Evolutionary conservation across 106 monocot species (phyloP).

Genomic region (Phalaenopsis aphrodite): DNA sequence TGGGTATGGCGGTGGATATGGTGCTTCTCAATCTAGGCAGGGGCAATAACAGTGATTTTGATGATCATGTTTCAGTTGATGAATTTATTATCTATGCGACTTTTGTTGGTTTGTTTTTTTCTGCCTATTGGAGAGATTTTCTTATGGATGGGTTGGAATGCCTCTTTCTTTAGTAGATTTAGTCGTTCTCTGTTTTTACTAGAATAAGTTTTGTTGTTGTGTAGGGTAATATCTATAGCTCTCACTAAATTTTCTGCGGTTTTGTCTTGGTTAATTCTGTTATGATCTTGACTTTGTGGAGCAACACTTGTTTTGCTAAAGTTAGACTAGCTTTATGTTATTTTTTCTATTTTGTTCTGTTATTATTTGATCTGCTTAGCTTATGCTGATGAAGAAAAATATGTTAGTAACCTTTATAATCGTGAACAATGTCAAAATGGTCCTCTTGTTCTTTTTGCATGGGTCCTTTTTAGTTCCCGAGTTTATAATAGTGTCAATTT

Average conservation of each 20-base stretch:
- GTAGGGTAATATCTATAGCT: conserved; percentile 8
- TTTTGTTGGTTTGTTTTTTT: not conserved
- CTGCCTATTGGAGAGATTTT: not conserved
- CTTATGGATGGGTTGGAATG: conserved; percentile 1
- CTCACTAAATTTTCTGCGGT: not conserved
- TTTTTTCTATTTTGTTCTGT: not conserved
- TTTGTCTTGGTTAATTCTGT: not conserved
- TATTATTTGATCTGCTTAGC: too few species aligned
- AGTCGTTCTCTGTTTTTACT: not conserved
- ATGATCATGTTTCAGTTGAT: not conserved
- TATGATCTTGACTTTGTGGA: not conserved
- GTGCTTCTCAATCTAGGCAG: conserved; percentile 49
- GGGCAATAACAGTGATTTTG: conserved; percentile 48
- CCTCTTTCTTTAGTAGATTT: conserved; percentile 3
- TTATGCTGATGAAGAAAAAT: too few species aligned
- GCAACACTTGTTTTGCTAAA: not conserved
- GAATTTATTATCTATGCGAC: not conserved
- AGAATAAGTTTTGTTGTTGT: not conserved
- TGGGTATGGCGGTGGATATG: conserved; percentile 69
- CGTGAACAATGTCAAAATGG: too few species aligned
- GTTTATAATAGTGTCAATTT: not conserved
- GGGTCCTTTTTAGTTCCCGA: not conserved
- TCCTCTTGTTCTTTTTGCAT: not conserved
- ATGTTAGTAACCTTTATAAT: too few species aligned
- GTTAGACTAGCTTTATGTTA: not conserved